Base-by-base conservation (phyloP, 768 basidiomycete species). In the Coprinellus aureogranulatus region DNA sequence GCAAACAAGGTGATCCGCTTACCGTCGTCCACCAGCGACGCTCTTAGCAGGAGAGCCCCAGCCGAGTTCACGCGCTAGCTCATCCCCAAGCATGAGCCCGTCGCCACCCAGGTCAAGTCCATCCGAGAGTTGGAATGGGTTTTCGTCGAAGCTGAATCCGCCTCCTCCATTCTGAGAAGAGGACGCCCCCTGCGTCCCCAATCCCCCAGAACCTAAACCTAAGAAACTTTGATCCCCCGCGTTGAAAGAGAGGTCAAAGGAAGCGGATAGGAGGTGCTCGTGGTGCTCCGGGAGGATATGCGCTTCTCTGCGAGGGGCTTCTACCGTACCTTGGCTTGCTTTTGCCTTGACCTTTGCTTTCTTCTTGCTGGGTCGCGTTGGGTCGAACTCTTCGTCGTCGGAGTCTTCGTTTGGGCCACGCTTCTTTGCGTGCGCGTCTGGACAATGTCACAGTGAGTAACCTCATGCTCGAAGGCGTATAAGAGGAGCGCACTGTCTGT, bases 201-300 rank as follows among this genome's bases (percentile, higher is more conserved):
- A 18, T 39, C 25, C n/a, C 11, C 26, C 55, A 61, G 41, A 58
- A 49, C 26, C 50, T 46, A 10, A 55, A 58, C 18, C 70, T 77
- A 51, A 75, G 41, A 16, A 16, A 22, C 41, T 44, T n/a, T 18
- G 20, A n/a, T 44, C 41, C 18, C 41, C 41, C 8, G 41, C 41
- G 41, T 44, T 44, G 61, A 83, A 83, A 3, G 88, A 88, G 10
- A 77, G 67, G 55, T 88, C 86, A 62, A 89, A 84, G 0, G 89
- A 89, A 26, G 77, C 79, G 4, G 84, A 81, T 16, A 92, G 72
- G 22, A 92, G 66, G 61, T 86, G 81, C 37, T 88, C 83, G 60
- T 88, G 82, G 59, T 86, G 80, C 64, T 92, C 90, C 11, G 83
- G 73, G n/a, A 92, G 79, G 34, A 85, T 90, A 67, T 88, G 82